These are phyloP conservation scores for Plicaturopsis crispa DNA, from an alignment of 768 basidiomycete genomes.

Conservation along the genomic window DNA sequence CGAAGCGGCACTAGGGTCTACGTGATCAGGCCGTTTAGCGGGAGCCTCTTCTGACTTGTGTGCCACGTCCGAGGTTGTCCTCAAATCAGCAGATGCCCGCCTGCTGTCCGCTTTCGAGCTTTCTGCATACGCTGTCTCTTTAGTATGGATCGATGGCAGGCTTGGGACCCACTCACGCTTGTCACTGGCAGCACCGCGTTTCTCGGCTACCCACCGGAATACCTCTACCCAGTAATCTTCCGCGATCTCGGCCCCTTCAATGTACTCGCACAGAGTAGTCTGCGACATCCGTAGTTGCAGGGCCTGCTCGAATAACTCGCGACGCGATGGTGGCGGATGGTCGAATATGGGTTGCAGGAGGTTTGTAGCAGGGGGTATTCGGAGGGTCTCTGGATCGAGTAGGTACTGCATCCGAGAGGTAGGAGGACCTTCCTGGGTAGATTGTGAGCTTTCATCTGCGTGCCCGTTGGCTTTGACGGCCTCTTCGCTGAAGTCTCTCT, in stretches of 20 bases:
- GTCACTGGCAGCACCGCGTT: background rate
- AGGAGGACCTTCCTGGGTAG: background rate
- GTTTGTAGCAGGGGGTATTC: slow-evolving; percentile 30
- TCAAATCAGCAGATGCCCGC: no score
- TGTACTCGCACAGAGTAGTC: slow-evolving; percentile 70
- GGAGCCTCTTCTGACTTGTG: no score
- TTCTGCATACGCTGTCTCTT: no score
- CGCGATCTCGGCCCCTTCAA: slow-evolving; percentile 82
- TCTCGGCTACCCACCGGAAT: slow-evolving; percentile 79
- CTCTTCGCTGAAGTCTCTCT: slow-evolving; percentile 10
- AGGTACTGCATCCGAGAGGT: slow-evolving; percentile 8
- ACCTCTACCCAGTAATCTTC: slow-evolving; percentile 76
- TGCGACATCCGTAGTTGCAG: slow-evolving; percentile 85
- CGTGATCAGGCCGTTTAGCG: no score
- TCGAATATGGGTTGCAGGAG: slow-evolving; percentile 41
- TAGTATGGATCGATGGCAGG: background rate
- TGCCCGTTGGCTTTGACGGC: background rate
- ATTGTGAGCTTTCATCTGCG: background rate
- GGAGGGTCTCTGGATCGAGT: slow-evolving; percentile 20
- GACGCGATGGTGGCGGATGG: slow-evolving; percentile 39
- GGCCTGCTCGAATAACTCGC: slow-evolving; percentile 67
- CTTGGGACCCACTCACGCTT: background rate
- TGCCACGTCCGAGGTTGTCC: no score
- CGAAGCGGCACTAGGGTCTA: no score
- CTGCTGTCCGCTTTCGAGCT: no score